Percentiles rank a stretch among this genome's conserved stretches.
Evolutionary conservation across 352 stramenopile species (phyloP).

Genomic region (Phytophthora pinifolia): DNA sequence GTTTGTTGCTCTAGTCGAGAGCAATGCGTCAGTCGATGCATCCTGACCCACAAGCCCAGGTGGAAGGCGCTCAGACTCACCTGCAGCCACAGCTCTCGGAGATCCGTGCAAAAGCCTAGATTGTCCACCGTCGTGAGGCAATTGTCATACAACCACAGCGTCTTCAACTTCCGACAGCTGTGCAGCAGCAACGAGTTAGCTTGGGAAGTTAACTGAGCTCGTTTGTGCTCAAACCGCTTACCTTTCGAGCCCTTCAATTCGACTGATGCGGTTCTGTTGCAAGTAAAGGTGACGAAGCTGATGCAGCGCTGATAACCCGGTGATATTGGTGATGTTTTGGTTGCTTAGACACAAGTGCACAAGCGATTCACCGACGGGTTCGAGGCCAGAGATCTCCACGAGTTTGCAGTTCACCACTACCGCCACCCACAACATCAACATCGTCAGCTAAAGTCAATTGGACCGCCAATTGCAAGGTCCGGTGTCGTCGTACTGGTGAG

Average conservation of each 20-base stretch:
- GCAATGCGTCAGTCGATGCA: no score
- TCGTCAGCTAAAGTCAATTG: not conserved
- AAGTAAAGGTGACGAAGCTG: slow-evolving; percentile 74
- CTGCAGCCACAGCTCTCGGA: slow-evolving; percentile 87
- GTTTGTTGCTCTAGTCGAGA: slow-evolving; percentile 58
- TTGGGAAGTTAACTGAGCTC: no score
- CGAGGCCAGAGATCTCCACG: slow-evolving; percentile 44
- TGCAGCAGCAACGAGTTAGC: not conserved
- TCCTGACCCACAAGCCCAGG: no score
- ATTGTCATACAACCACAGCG: slow-evolving; percentile 83
- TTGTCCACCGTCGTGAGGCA: slow-evolving; percentile 59
- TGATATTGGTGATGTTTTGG: slow-evolving; percentile 62
- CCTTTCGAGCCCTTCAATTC: slow-evolving; percentile 76
- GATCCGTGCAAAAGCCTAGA: slow-evolving; percentile 57
- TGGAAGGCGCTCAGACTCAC: slow-evolving; percentile 10
- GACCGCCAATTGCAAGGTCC: no score
- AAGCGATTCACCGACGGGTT: slow-evolving; percentile 59
- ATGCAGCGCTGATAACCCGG: slow-evolving; percentile 50
- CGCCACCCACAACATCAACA: not conserved
- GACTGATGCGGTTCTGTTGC: slow-evolving; percentile 78
- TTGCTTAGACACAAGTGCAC: slow-evolving; percentile 78
- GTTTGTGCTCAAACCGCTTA: slow-evolving; percentile 1
- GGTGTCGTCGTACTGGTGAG: slow-evolving; percentile 41
- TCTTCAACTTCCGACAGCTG: slow-evolving; percentile 66
- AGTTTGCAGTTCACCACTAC: slow-evolving; percentile 80